phyloP scores from a whole-genome alignment of 208 protist species.

The Trypanosoma caninum region DNA sequence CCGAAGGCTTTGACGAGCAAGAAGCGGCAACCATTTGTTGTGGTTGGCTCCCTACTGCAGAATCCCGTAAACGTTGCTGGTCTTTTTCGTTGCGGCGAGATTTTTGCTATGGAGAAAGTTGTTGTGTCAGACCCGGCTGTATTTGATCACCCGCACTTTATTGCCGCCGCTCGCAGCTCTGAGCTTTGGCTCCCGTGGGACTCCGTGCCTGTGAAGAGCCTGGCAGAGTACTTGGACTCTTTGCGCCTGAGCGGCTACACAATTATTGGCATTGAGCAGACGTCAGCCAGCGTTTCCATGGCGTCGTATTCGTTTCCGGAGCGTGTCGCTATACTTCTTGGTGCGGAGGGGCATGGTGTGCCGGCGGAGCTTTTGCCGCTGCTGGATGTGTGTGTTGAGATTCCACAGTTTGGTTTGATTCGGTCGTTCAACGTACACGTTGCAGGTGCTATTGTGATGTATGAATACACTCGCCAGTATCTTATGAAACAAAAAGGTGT shows the following conservation, averaged over 20 bases:
- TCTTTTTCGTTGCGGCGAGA: constrained; percentile 86
- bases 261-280: constrained; percentile 91
- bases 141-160: constrained; percentile 87
- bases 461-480: constrained; percentile 89
- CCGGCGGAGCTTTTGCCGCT: constrained; percentile 70
- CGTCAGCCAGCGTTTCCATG: constrained; percentile 74
- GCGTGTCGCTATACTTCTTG: constrained; percentile 72
- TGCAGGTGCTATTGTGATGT: constrained; percentile 85
- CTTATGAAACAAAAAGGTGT: constrained; percentile 41
- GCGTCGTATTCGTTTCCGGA: constrained; percentile 62
- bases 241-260: constrained; percentile 78
- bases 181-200: constrained; percentile 89
- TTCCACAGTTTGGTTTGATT: constrained; percentile 91
- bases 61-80: constrained; percentile 90
- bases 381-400: constrained; percentile 89
- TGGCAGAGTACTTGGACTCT: constrained; percentile 54
- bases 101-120: constrained; percentile 82
- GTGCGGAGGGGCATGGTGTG: constrained; percentile 87
- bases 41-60: constrained; percentile 81
- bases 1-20: constrained; percentile 50
- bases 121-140: constrained; percentile 69
- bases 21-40: constrained; percentile 65
- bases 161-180: constrained; percentile 81
- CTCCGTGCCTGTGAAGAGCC: constrained; percentile 45
- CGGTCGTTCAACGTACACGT: constrained; percentile 93